Percentiles rank a stretch among this genome's conserved stretches.
Conservation (phyloP, 2,329 filamentous ascomycete genomes). For the Exophiala lecanii-corni region DNA sequence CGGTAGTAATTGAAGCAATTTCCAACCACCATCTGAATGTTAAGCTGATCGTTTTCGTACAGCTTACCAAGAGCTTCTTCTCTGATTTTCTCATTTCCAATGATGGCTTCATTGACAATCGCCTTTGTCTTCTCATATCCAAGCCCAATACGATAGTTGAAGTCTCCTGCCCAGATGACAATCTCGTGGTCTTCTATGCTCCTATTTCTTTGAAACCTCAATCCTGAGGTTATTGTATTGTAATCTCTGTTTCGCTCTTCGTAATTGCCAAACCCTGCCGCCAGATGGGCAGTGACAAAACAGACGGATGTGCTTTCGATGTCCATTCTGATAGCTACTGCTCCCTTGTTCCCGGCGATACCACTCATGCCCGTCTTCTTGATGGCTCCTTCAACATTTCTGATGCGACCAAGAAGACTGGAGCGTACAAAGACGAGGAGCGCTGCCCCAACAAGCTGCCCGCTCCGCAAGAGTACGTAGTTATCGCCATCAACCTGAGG, state of each 20-base stretch:
- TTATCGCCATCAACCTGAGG: slow-evolving; percentile 57
- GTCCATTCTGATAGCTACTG: slow-evolving; percentile 92
- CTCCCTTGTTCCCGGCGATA: slow-evolving; percentile 96
- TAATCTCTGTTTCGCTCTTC: slow-evolving; percentile 95
- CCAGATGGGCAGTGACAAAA: slow-evolving; percentile 93
- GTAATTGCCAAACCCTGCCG: slow-evolving; percentile 93
- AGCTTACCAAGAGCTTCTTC: slow-evolving; percentile 17
- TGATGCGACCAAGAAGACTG: slow-evolving; percentile 73
- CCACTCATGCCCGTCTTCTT: slow-evolving; percentile 92
- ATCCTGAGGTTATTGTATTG: slow-evolving; percentile 75
- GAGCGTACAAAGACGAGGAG: slow-evolving; percentile 86
- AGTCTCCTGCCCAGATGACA: slow-evolving; percentile 93
- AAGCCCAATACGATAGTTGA: slow-evolving; percentile 94
- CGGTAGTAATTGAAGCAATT: slow-evolving; percentile 87
- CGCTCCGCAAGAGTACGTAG: slow-evolving; percentile 85
- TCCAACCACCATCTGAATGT: slow-evolving; percentile 93
- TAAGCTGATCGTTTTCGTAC: slow-evolving; percentile 55
- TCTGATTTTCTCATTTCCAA: slow-evolving; percentile 84
- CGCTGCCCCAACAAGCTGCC: slow-evolving; percentile 90
- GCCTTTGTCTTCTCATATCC: slow-evolving; percentile 71
- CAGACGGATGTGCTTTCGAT: slow-evolving; percentile 90
- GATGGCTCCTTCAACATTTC: slow-evolving; percentile 92
- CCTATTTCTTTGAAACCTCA: slow-evolving; percentile 86
- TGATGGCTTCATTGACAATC: slow-evolving; percentile 66
- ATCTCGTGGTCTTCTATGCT: slow-evolving; percentile 88